Conservation (phyloP, 2,329 filamentous ascomycete genomes). For the Aspergillus sp. region DNA sequence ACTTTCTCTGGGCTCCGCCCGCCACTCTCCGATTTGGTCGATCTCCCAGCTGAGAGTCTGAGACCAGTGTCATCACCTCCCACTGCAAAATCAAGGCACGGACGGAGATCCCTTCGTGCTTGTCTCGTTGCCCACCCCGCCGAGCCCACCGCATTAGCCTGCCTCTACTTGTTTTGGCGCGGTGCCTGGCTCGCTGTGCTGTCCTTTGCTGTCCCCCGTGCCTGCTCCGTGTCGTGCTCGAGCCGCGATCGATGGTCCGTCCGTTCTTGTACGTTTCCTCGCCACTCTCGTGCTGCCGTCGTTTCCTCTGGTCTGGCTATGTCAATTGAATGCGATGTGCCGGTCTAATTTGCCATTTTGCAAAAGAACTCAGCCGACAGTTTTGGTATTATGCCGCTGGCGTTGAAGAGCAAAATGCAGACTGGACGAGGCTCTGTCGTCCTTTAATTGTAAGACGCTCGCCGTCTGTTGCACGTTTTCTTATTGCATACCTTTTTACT, state of each 20-base stretch:
- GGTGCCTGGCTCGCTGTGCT: not conserved
- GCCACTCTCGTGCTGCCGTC: not conserved
- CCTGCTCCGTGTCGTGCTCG: not conserved
- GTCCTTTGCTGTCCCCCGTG: not conserved
- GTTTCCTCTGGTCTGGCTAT: conserved; percentile 9
- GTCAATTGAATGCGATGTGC: conserved; percentile 9
- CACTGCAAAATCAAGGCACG: not conserved
- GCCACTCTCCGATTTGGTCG: not conserved
- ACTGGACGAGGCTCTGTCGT: conserved; percentile 7
- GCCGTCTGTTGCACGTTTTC: not conserved
- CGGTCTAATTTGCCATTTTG: conserved; percentile 3
- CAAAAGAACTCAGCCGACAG: conserved; percentile 3
- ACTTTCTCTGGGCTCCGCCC: conserved; percentile 1
- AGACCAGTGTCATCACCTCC: not conserved
- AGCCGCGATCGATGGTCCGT: not conserved
- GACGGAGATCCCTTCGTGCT: not conserved
- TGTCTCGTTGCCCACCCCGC: not conserved
- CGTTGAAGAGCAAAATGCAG: conserved; percentile 9
- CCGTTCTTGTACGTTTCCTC: not conserved
- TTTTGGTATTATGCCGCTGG: conserved; percentile 3
- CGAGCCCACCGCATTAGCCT: not conserved
- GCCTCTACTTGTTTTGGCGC: not conserved
- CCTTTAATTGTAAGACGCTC: not conserved
- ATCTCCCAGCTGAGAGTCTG: not conserved
- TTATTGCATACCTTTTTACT: not conserved